A percentile compares a stretch with the other conserved stretches of the same genome.
Evolutionary conservation across 163 green algal species (phyloP).

Genomic region (Chlorella variabilis): DNA sequence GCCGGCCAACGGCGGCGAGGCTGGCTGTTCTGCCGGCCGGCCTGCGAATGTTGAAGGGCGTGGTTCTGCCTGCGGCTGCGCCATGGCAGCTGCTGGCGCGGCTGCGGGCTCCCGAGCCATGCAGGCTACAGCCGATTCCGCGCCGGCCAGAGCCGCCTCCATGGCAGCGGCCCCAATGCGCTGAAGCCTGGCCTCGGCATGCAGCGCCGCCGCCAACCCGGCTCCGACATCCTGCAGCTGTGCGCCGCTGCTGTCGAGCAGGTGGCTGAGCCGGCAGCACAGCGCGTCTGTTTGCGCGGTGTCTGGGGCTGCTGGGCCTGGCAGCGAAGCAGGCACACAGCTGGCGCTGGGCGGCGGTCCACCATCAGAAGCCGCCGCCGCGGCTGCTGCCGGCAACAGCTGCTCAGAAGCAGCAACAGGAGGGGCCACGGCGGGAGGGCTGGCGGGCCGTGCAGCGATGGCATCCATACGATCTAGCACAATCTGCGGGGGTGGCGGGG

Average conservation of each 20-base stretch:
- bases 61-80: too few species aligned
- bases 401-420: too few species aligned
- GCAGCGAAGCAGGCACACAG: too few species aligned
- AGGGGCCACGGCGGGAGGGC: too few species aligned
- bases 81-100: too few species aligned
- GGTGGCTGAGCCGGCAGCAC: conserved; percentile 2
- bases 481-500: not conserved
- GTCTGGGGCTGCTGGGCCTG: not conserved
- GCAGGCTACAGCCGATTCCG: not conserved
- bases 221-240: not conserved
- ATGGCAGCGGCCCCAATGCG: not conserved
- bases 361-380: too few species aligned
- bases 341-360: too few species aligned
- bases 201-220: not conserved
- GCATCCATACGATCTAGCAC: conserved; percentile 29
- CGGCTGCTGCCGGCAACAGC: too few species aligned
- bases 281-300: not conserved
- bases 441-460: not conserved
- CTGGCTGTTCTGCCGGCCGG: too few species aligned
- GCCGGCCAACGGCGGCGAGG: too few species aligned
- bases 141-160: not conserved
- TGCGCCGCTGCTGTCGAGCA: conserved; percentile 8
- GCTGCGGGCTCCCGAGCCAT: too few species aligned
- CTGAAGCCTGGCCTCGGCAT: not conserved
- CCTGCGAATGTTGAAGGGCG: too few species aligned